Evolutionary conservation across 129 eudicot species (phyloP).

Genomic region (Oenanthe sinensis): DNA sequence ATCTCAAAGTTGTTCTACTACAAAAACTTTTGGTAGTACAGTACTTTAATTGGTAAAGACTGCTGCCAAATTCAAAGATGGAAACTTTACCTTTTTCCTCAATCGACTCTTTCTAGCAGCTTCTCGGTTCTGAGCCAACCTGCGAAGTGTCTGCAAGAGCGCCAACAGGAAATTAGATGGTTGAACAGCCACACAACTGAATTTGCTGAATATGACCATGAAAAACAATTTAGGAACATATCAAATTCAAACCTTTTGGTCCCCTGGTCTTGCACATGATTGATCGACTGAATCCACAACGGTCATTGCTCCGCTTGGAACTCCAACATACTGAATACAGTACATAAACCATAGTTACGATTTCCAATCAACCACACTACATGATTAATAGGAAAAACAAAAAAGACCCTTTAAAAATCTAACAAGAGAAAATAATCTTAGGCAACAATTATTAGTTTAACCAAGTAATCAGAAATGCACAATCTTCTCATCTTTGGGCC

Average conservation of each 20-base stretch:
- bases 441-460: neutral
- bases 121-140: slow-evolving; percentile 98
- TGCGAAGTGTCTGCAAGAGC: slow-evolving; percentile 47
- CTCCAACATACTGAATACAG: slow-evolving; percentile 29
- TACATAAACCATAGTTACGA: neutral
- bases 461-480: neutral
- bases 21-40: neutral
- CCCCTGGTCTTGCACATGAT: slow-evolving; percentile 52
- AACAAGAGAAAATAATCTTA: neutral
- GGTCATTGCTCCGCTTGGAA: slow-evolving; percentile 43
- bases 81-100: slow-evolving; percentile 63
- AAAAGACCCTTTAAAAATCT: neutral
- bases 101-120: slow-evolving; percentile 92
- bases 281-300: slow-evolving; percentile 62
- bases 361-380: neutral
- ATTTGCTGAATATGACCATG: neutral
- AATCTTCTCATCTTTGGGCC: neutral
- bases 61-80: neutral
- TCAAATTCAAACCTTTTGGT: slow-evolving; percentile 66
- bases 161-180: neutral
- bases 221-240: neutral
- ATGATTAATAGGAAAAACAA: neutral
- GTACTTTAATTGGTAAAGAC: neutral
- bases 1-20: neutral
- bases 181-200: neutral